Evolutionary conservation across 345 rosid genomes (phyloP).

Genomic region (Gossypium thurberi): DNA sequence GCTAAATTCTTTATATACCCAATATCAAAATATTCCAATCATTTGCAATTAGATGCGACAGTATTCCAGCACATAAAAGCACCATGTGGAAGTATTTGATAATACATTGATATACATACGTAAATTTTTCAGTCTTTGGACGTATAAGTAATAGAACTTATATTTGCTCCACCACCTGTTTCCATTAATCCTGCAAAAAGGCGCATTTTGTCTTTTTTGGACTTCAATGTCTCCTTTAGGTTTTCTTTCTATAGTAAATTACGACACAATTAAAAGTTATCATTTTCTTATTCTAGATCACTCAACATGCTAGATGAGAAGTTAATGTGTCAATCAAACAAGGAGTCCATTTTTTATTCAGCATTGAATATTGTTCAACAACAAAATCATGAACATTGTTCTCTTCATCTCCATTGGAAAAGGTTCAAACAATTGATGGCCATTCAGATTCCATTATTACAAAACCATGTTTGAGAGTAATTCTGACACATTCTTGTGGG

Average conservation of each 20-base stretch:
- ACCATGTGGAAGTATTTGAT: neutral
- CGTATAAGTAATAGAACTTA: neutral
- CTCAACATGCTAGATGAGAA: no score
- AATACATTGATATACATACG: no score
- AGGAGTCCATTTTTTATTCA: no score
- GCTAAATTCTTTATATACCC: neutral
- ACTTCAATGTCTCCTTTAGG: neutral
- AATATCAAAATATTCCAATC: neutral
- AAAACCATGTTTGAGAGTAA: neutral
- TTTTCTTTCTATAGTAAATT: neutral
- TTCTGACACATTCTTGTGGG: neutral
- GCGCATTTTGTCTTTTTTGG: neutral
- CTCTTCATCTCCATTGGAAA: neutral
- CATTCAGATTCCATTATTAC: neutral
- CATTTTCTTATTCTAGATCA: neutral
- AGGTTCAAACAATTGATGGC: neutral
- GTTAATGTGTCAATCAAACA: no score
- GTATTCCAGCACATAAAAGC: neutral
- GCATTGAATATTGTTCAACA: neutral
- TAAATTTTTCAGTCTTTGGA: neutral
- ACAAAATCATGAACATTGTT: neutral
- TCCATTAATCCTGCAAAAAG: neutral
- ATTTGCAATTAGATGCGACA: neutral
- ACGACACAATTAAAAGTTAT: neutral
- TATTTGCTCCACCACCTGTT: conserved; percentile 24